A percentile compares a stretch with the other conserved stretches of the same genome.
Evolutionary conservation across 768 basidiomycete species (phyloP).

Genomic region (Rhizopogon roseolus): DNA sequence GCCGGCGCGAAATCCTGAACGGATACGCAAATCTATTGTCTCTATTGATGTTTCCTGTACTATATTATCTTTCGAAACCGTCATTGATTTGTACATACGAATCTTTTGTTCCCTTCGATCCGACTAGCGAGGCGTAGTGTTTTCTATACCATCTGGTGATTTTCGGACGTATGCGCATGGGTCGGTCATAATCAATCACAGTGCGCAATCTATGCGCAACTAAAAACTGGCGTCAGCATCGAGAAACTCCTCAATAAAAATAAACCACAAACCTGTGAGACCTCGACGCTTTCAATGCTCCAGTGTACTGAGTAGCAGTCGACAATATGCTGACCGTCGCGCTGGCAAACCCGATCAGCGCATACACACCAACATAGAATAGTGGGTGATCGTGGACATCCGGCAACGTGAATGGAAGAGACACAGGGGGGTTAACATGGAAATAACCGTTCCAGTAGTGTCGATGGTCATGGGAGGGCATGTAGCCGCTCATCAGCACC

Average conservation of each 20-base stretch:
- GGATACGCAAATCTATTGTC: too few relatives aligned
- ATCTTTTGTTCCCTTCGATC: too few relatives aligned
- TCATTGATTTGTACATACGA: too few relatives aligned
- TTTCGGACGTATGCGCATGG: too few relatives aligned
- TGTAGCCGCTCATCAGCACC: slow-evolving; percentile 18
- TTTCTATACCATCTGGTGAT: too few relatives aligned
- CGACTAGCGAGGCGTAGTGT: too few relatives aligned
- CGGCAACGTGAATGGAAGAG: slow-evolving; percentile 30
- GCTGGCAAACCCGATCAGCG: slow-evolving; percentile 48
- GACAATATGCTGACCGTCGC: slow-evolving; percentile 44
- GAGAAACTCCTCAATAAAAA: neutral
- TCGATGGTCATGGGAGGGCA: slow-evolving; percentile 14
- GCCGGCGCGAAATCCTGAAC: too few relatives aligned
- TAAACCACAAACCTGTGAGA: slow-evolving; percentile 46
- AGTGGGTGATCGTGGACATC: slow-evolving; percentile 55
- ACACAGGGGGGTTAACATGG: slow-evolving; percentile 10
- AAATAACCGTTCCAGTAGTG: slow-evolving; percentile 13
- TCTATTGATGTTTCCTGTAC: too few relatives aligned
- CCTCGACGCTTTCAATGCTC: slow-evolving; percentile 33
- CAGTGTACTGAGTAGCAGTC: slow-evolving; percentile 54
- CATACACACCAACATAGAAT: slow-evolving; percentile 70
- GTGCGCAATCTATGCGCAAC: slow-evolving; percentile 73
- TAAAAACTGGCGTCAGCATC: slow-evolving; percentile 4
- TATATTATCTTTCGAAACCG: too few relatives aligned
- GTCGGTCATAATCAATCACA: slow-evolving; percentile 75